Conservation (phyloP, 2,329 filamentous ascomycete species). For the Drechslerella coelobrocha region DNA sequence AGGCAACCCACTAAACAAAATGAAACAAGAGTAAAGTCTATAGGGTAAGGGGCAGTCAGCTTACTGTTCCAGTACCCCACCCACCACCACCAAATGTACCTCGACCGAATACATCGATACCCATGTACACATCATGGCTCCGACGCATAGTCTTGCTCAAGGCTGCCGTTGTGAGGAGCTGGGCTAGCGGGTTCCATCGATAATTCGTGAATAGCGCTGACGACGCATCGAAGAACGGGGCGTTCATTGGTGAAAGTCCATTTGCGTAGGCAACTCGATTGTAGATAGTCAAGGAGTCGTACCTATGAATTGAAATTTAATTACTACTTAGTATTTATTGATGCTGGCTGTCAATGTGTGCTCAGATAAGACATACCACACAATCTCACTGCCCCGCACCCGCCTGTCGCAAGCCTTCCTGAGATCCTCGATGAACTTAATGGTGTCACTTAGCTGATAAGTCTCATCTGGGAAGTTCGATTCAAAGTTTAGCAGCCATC, state of each 20-base stretch:
- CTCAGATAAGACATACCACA: conserved; percentile 57
- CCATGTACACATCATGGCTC: conserved; percentile 57
- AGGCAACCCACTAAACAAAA: not conserved
- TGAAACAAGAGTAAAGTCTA: too few species aligned
- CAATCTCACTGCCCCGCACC: conserved; percentile 55
- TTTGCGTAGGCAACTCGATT: conserved; percentile 62
- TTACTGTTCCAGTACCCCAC: conserved; percentile 51
- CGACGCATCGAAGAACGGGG: conserved; percentile 58
- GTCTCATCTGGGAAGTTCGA: conserved; percentile 57
- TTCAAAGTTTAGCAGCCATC: conserved; percentile 62
- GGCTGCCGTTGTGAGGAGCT: conserved; percentile 53
- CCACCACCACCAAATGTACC: conserved; percentile 56
- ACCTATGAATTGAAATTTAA: conserved; percentile 55
- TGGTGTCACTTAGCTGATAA: conserved; percentile 56
- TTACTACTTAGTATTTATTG: not conserved
- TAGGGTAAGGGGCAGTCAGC: conserved; percentile 1
- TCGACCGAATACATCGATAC: conserved; percentile 62
- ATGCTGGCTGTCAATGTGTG: too few species aligned
- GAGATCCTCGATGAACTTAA: conserved; percentile 59
- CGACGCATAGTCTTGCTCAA: conserved; percentile 53
- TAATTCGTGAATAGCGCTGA: conserved; percentile 61
- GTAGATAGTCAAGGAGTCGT: conserved; percentile 60
- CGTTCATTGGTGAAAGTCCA: conserved; percentile 58
- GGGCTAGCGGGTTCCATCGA: conserved; percentile 58
- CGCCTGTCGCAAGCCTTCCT: conserved; percentile 55